Conservation (phyloP, 495 filamentous ascomycete genomes). For the Hypoxylon fragiforme region DNA sequence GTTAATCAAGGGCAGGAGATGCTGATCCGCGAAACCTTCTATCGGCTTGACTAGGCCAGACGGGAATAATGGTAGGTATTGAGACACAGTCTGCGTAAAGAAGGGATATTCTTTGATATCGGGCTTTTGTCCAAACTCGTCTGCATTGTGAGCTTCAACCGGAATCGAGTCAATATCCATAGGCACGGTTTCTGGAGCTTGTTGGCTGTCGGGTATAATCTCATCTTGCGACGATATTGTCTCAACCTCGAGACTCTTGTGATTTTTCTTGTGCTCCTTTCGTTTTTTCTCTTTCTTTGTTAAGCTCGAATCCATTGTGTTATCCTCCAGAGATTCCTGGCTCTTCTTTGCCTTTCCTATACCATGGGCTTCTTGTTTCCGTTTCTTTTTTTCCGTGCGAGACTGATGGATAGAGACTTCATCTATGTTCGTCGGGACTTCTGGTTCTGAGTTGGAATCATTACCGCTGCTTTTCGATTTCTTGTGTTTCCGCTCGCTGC, state of each 20-base stretch:
- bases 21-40: constrained; percentile 48
- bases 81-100: constrained; percentile 52
- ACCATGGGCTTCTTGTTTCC: constrained; percentile 17
- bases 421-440: constrained; percentile 14
- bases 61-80: constrained; percentile 53
- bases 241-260: constrained; percentile 34
- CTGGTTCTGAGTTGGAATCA: not conserved
- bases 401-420: no score
- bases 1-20: constrained; percentile 50
- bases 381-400: constrained; percentile 36
- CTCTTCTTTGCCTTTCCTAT: constrained; percentile 9
- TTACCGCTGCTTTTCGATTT: constrained; percentile 41
- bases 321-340: constrained; percentile 7
- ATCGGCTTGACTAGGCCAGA: constrained; percentile 49
- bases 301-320: constrained; percentile 7
- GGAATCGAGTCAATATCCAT: constrained; percentile 36
- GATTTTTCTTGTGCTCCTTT: constrained; percentile 25
- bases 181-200: constrained; percentile 14
- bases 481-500: constrained; percentile 46
- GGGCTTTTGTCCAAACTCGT: constrained; percentile 17
- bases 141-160: constrained; percentile 1
- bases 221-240: constrained; percentile 13
- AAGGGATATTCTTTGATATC: constrained; percentile 44
- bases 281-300: constrained; percentile 37
- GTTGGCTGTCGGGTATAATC: constrained; percentile 6